Conservation (phyloP, 176 grass and related monocot species). For the Oryza punctata region DNA sequence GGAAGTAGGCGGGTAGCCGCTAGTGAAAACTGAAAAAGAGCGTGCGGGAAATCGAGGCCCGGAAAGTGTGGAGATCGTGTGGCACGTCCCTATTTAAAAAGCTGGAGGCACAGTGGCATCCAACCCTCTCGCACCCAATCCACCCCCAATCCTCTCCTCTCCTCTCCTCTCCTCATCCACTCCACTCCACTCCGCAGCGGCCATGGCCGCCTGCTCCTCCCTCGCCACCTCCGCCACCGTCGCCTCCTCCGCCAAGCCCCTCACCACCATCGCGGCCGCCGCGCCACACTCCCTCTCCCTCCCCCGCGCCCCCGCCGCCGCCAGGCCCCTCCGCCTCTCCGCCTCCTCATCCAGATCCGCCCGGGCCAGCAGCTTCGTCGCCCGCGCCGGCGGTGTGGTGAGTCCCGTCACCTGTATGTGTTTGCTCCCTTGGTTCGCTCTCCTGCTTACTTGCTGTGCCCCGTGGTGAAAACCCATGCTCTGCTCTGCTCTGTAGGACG, state of each 20-base stretch:
- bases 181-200: conserved; percentile 18
- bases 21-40: no score
- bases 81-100: conserved; percentile 33
- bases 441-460: neutral
- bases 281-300: conserved; percentile 39
- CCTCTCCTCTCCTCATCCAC: conserved; percentile 38
- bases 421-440: neutral
- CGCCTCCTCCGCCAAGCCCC: conserved; percentile 31
- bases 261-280: neutral
- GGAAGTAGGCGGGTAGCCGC: no score
- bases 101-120: neutral
- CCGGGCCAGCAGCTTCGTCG: conserved; percentile 48
- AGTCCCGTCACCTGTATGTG: neutral
- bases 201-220: conserved; percentile 61
- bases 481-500: conserved; percentile 44
- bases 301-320: conserved; percentile 10
- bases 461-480: neutral
- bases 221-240: conserved; percentile 47
- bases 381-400: conserved; percentile 54
- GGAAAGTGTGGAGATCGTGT: no score
- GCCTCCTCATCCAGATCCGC: conserved; percentile 40
- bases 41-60: no score
- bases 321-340: conserved; percentile 31
- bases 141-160: conserved; percentile 31
- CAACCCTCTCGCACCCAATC: conserved; percentile 16